Conservation (phyloP, 2,329 filamentous ascomycete species). For the Macroventuria anomochaeta region DNA sequence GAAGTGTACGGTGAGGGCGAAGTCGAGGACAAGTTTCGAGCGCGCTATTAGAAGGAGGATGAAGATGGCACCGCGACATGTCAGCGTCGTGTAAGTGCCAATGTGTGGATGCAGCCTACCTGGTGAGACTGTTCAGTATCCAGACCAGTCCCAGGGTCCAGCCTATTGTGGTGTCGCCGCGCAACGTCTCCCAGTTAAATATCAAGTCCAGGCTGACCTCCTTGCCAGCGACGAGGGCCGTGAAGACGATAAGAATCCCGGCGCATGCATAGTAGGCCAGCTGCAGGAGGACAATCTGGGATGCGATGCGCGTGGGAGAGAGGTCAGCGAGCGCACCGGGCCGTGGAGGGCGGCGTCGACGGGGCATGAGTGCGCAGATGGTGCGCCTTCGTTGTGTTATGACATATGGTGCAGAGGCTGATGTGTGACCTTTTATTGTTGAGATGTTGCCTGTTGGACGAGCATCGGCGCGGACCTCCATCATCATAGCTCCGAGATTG, state of each 20-base stretch:
- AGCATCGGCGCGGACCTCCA: no score
- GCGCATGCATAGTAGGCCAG: constrained; percentile 68
- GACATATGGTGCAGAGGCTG: constrained; percentile 14
- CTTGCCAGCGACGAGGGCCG: constrained; percentile 68
- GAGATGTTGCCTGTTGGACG: constrained; percentile 29
- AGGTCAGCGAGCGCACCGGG: constrained; percentile 71
- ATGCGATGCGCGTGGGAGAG: constrained; percentile 69
- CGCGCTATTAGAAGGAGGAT: constrained; percentile 84
- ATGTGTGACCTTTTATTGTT: constrained; percentile 9
- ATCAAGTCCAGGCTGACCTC: constrained; percentile 65
- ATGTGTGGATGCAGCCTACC: constrained; percentile 56
- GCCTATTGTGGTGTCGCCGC: constrained; percentile 72
- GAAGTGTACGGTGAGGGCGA: constrained; percentile 86
- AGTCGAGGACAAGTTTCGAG: constrained; percentile 94
- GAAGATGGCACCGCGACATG: constrained; percentile 71
- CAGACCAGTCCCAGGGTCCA: constrained; percentile 74
- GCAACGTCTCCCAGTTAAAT: constrained; percentile 67
- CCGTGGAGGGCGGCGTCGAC: constrained; percentile 67
- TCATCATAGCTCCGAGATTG: constrained; percentile 27
- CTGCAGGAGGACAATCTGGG: constrained; percentile 71
- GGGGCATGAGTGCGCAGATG: constrained; percentile 53
- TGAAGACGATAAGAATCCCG: constrained; percentile 69
- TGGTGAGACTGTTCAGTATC: constrained; percentile 69
- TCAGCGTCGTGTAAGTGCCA: constrained; percentile 19
- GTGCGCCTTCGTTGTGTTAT: constrained; percentile 28